Conservation (phyloP, 2,329 filamentous ascomycete species). For the Diaporthe amygdali region DNA sequence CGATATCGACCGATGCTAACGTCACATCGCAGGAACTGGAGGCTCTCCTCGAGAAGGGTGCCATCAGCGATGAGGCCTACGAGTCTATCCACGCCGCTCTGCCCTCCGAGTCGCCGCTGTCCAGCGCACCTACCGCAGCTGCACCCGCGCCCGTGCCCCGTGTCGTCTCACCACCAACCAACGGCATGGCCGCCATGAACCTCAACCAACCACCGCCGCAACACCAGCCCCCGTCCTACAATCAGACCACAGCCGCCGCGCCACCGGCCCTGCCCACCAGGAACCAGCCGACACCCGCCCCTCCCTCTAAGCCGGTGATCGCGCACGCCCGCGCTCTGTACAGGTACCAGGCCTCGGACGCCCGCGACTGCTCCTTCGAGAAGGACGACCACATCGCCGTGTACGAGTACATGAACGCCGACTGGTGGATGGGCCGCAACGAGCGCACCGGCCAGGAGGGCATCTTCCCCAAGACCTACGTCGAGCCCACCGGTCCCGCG, state of each 20-base stretch:
- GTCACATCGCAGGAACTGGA: conserved; percentile 77
- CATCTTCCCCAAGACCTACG: conserved; percentile 95
- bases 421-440: conserved; percentile 96
- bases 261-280: conserved; percentile 35
- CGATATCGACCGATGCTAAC: conserved; percentile 27
- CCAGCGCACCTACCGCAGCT: conserved; percentile 50
- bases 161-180: conserved; percentile 33
- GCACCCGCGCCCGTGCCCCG: conserved; percentile 33
- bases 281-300: conserved; percentile 42
- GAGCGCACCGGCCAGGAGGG: conserved; percentile 82
- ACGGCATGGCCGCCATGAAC: conserved; percentile 49
- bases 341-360: conserved; percentile 78
- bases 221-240: conserved; percentile 56
- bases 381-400: conserved; percentile 82
- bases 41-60: conserved; percentile 80
- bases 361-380: conserved; percentile 81
- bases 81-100: conserved; percentile 77
- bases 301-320: conserved; percentile 62
- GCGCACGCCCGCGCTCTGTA: conserved; percentile 83
- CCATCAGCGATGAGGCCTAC: conserved; percentile 78
- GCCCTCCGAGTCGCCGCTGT: conserved; percentile 71
- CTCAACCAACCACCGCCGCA: conserved; percentile 33
- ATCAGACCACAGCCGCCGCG: conserved; percentile 46
- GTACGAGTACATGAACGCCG: conserved; percentile 91
- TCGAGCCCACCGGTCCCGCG: conserved; percentile 62